Evolutionary conservation across 495 filamentous ascomycete species (phyloP).

Genomic region (Penicillium tannophilum): DNA sequence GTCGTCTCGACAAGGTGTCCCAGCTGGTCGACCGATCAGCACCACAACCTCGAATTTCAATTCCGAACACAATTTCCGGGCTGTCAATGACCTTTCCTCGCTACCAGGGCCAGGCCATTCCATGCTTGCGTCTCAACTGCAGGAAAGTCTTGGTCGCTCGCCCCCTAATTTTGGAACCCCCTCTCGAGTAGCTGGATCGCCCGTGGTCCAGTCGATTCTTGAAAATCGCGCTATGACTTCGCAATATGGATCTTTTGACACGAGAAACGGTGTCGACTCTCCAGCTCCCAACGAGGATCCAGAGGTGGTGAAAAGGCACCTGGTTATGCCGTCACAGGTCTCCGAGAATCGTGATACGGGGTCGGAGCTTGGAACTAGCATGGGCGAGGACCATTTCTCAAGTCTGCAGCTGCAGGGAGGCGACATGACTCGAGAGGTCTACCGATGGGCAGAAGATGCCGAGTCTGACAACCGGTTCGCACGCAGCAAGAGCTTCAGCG

Average conservation of each 20-base stretch:
- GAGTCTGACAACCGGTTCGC: constrained; percentile 51
- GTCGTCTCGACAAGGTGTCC: constrained; percentile 43
- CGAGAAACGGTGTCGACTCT: constrained; percentile 45
- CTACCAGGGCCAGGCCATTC: constrained; percentile 70
- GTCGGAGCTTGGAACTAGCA: constrained; percentile 48
- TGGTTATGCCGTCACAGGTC: constrained; percentile 66
- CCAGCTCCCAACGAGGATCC: constrained; percentile 69
- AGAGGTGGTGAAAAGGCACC: constrained; percentile 77
- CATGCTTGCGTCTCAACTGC: constrained; percentile 74
- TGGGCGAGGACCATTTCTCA: constrained; percentile 78
- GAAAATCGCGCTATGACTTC: constrained; percentile 55
- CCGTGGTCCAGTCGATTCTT: constrained; percentile 47
- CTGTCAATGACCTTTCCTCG: constrained; percentile 43
- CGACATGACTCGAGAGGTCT: constrained; percentile 91
- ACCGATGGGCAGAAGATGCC: constrained; percentile 89
- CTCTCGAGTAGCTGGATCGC: constrained; percentile 58
- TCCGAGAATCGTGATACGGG: constrained; percentile 40
- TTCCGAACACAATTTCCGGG: constrained; percentile 37
- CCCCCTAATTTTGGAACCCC: constrained; percentile 53
- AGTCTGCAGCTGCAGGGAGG: constrained; percentile 90
- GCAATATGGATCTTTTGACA: constrained; percentile 81
- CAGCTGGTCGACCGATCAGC: constrained; percentile 29
- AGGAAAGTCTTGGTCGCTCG: constrained; percentile 60
- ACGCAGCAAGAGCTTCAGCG: constrained; percentile 83
- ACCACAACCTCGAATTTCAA: constrained; percentile 19